A percentile compares a stretch with the other conserved stretches of the same genome.
phyloP scores from a whole-genome alignment of 352 stramenopile genomes.

The Phytophthora rubi region DNA sequence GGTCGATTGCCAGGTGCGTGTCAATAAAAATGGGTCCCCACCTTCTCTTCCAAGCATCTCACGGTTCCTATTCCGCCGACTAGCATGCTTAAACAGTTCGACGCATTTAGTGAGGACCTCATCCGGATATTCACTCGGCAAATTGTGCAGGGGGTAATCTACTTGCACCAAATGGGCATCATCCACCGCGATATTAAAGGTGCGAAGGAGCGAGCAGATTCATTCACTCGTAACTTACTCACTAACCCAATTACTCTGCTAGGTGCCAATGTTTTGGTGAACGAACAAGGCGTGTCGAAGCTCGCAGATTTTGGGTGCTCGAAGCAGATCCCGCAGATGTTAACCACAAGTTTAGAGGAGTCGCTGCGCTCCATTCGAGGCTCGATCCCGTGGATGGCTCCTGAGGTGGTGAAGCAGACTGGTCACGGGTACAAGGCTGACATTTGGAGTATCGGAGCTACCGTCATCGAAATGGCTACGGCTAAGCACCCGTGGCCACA shows the following conservation, averaged over 20 bases:
- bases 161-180: conserved; percentile 92
- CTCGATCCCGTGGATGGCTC: conserved; percentile 88
- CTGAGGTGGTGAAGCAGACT: conserved; percentile 79
- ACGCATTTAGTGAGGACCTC: conserved; percentile 91
- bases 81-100: conserved; percentile 93
- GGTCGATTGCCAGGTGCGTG: conserved; percentile 84
- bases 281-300: conserved; percentile 86
- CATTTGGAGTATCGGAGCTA: conserved; percentile 85
- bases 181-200: conserved; percentile 96
- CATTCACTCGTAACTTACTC: not conserved
- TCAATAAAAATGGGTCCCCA: not conserved
- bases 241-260: not conserved
- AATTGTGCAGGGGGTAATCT: conserved; percentile 91
- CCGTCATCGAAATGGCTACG: conserved; percentile 86
- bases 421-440: conserved; percentile 79
- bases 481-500: conserved; percentile 70
- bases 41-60: conserved; percentile 6
- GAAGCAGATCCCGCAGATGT: conserved; percentile 84
- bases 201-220: conserved; percentile 2
- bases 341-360: conserved; percentile 84
- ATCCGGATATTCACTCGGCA: conserved; percentile 92
- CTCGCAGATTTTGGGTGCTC: conserved; percentile 92
- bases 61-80: not conserved
- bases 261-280: conserved; percentile 91
- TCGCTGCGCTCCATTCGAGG: conserved; percentile 83